These are phyloP conservation scores for Aquilaria agallochum DNA, from an alignment of 441 rosid genomes.

Conservation along the genomic window DNA sequence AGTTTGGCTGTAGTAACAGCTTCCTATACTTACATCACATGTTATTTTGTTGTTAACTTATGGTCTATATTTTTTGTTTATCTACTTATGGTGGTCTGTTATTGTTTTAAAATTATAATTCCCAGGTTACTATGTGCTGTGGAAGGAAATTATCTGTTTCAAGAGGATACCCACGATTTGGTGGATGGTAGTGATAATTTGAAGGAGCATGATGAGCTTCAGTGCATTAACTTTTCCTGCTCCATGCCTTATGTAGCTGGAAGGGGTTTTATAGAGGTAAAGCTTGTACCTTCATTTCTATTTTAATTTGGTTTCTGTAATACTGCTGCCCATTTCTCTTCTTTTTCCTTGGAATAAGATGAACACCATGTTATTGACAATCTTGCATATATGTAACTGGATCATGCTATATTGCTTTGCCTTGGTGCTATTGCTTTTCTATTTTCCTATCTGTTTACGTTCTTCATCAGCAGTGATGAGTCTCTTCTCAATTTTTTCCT, in stretches of 20 bases:
- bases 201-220: conserved; percentile 54
- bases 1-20: not conserved
- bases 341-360: not conserved
- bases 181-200: conserved; percentile 29
- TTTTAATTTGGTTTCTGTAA: no score
- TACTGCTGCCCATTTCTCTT: not conserved
- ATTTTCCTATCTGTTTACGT: no score
- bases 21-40: no score
- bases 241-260: conserved; percentile 58
- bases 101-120: conserved; percentile 11
- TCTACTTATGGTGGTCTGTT: conserved; percentile 5
- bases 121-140: conserved; percentile 85
- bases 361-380: not conserved
- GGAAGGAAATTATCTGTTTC: conserved; percentile 74
- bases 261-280: conserved; percentile 96
- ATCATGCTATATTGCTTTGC: no score
- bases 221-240: conserved; percentile 56
- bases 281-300: conserved; percentile 12
- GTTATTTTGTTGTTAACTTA: no score
- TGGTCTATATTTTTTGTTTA: not conserved
- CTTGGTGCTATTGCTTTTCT: not conserved
- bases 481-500: no score
- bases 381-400: no score
- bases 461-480: no score
- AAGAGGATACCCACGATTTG: conserved; percentile 44